Evolutionary conservation across 441 rosid species (phyloP).

Genomic region (Dalechampia spathulata): DNA sequence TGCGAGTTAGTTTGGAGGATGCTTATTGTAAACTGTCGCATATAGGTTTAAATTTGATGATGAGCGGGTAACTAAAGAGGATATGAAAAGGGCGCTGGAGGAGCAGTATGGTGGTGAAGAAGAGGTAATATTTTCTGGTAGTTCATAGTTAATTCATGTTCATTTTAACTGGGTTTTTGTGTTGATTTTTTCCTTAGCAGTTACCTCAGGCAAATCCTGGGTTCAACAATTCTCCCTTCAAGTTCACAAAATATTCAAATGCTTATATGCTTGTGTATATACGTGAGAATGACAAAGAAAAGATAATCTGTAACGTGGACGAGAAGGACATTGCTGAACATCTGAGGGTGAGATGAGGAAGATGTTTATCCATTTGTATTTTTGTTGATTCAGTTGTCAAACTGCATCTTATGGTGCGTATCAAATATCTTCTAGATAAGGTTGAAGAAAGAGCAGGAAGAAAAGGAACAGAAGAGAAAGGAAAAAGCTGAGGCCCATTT

Average conservation of each 20-base stretch:
- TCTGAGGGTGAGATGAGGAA: slow-evolving; percentile 53
- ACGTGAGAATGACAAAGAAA: slow-evolving; percentile 90
- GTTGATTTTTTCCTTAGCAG: slow-evolving; percentile 27
- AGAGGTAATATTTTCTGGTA: slow-evolving; percentile 48
- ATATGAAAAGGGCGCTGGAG: slow-evolving; percentile 79
- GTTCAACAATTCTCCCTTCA: slow-evolving; percentile 80
- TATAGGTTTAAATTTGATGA: slow-evolving; percentile 91
- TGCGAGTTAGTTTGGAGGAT: background rate
- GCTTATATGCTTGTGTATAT: slow-evolving; percentile 98
- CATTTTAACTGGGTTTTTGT: slow-evolving; percentile 8
- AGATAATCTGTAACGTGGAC: slow-evolving; percentile 86
- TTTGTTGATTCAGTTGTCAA: background rate
- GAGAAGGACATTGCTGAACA: slow-evolving; percentile 98
- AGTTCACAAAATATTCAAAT: slow-evolving; percentile 88
- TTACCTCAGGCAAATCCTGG: slow-evolving; percentile 87
- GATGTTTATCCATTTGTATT: background rate
- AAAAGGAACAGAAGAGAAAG: slow-evolving; percentile 73
- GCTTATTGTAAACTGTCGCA: background rate
- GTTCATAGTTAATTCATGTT: background rate
- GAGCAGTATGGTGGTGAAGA: slow-evolving; percentile 99
- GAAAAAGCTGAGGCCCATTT: slow-evolving; percentile 88
- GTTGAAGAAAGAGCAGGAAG: slow-evolving; percentile 91
- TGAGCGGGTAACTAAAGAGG: slow-evolving; percentile 96
- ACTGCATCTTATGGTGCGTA: background rate
- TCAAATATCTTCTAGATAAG: slow-evolving; percentile 43